phyloP scores from a whole-genome alignment of 352 stramenopile species.

The Phytopythium sindhum region DNA sequence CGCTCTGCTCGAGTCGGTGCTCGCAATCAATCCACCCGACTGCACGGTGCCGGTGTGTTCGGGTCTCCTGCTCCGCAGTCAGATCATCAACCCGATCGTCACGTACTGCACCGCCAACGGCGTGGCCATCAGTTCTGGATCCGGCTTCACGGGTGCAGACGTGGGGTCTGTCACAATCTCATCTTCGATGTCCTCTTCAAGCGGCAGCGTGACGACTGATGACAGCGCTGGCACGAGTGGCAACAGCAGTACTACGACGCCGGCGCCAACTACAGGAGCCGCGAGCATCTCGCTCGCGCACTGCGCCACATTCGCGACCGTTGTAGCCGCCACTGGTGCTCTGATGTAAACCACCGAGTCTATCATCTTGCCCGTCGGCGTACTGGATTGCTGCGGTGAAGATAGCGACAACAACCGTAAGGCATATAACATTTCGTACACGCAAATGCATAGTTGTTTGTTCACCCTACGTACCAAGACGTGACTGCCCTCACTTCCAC shows the following conservation, averaged over 20 bases:
- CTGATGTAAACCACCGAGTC: neutral
- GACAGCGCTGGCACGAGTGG: neutral
- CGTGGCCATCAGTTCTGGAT: constrained; percentile 3
- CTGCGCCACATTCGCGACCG: neutral
- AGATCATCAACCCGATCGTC: constrained; percentile 15
- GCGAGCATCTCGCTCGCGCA: neutral
- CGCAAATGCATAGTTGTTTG: neutral
- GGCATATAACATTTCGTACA: no score
- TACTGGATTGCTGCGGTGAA: no score
- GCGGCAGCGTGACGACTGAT: neutral
- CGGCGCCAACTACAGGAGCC: neutral
- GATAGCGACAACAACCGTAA: no score
- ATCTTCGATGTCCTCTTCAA: neutral
- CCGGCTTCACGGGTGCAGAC: neutral
- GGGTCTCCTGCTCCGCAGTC: constrained; percentile 12
- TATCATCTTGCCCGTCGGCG: no score
- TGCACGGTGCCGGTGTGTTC: constrained; percentile 11
- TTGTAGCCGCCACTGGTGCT: neutral
- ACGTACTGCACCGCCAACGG: constrained; percentile 13
- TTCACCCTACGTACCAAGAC: neutral
- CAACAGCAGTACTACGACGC: neutral
- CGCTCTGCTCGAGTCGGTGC: constrained; percentile 10
- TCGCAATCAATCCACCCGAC: constrained; percentile 10
- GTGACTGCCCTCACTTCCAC: constrained; percentile 23
- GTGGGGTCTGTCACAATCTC: constrained; percentile 1